These are phyloP conservation scores for Wickerhamomyces chaumierensis DNA, from an alignment of 805 yeast species.

Conservation along the genomic window DNA sequence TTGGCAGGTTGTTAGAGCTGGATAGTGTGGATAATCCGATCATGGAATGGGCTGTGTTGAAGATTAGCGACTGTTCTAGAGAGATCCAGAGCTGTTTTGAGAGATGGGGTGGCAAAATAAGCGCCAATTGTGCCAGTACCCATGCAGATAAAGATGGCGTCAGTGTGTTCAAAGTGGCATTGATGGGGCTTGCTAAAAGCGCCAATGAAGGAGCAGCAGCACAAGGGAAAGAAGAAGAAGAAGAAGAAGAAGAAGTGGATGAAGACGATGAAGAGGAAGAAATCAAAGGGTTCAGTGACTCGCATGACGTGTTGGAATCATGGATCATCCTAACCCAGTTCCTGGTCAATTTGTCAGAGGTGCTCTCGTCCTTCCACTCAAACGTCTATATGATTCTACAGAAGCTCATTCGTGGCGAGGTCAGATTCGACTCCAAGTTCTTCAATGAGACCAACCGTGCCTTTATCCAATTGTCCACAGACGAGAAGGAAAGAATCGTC, in stretches of 20 bases:
- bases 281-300: neutral
- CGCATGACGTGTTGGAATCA: slow-evolving; percentile 34
- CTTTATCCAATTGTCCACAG: neutral
- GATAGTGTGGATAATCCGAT: slow-evolving; percentile 60
- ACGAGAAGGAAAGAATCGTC: neutral
- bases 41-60: slow-evolving; percentile 43
- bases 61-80: slow-evolving; percentile 25
- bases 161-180: too few species aligned
- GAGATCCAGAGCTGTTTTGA: slow-evolving; percentile 26
- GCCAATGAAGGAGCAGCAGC: too few species aligned
- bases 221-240: too few species aligned
- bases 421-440: slow-evolving; percentile 24
- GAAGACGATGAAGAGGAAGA: too few species aligned
- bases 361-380: too few species aligned
- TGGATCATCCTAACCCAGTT: slow-evolving; percentile 39
- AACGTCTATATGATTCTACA: slow-evolving; percentile 45
- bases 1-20: slow-evolving; percentile 48
- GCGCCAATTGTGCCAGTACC: too few species aligned
- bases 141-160: too few species aligned
- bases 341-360: slow-evolving; percentile 27
- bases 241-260: too few species aligned
- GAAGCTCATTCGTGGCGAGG: slow-evolving; percentile 38
- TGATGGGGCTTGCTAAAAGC: too few species aligned
- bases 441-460: slow-evolving; percentile 10
- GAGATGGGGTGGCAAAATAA: too few species aligned